phyloP scores from a whole-genome alignment of 2,329 filamentous ascomycete species.

The Fusarium compactum region DNA sequence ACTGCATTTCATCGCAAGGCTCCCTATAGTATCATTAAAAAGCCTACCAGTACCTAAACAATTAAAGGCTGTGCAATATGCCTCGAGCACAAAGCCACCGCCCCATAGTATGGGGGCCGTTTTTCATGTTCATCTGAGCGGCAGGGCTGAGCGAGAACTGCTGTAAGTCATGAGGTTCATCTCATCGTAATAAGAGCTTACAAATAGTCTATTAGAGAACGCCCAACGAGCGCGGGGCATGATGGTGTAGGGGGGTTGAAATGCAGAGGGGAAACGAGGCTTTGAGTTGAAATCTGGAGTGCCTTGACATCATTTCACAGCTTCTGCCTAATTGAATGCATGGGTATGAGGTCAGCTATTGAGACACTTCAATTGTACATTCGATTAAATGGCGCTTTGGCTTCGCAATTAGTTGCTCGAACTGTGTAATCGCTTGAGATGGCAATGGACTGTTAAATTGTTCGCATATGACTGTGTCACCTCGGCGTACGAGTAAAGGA shows the following conservation, averaged over 20 bases:
- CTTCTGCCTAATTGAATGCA: background rate
- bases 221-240: background rate
- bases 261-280: background rate
- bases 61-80: background rate
- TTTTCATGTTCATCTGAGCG: no score
- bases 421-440: no score
- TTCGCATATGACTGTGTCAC: no score
- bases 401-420: no score
- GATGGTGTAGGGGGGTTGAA: background rate
- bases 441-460: no score
- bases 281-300: background rate
- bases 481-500: no score
- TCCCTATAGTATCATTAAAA: background rate
- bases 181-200: background rate
- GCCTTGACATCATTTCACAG: constrained; percentile 4
- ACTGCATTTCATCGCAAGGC: background rate
- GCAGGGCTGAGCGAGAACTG: background rate
- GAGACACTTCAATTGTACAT: no score
- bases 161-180: background rate
- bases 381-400: no score
- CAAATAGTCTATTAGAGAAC: background rate
- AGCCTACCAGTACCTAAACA: background rate
- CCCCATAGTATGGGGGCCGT: accelerated
- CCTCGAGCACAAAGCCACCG: background rate
- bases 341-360: background rate